Conservation (phyloP, 257 asterid species). For the Lycium barbarum region DNA sequence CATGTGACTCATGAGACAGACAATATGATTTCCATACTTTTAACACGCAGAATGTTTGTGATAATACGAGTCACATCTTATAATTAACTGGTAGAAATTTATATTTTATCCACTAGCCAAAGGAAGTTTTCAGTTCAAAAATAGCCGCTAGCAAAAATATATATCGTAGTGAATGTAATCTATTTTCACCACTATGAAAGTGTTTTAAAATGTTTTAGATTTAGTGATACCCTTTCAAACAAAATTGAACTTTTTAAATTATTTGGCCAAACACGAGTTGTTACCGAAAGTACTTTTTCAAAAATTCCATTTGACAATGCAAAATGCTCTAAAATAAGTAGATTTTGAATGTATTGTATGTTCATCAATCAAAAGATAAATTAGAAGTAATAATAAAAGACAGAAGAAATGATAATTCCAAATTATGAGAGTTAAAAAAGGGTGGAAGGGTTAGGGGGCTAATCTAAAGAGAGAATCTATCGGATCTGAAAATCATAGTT, state of each 20-base stretch:
- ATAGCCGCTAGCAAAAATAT: background rate
- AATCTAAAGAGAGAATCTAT: background rate
- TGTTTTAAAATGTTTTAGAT: background rate
- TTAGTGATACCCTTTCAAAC: background rate
- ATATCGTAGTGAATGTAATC: too few species aligned
- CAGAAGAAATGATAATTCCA: background rate
- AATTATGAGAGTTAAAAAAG: background rate
- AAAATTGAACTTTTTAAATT: background rate
- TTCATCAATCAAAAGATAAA: background rate
- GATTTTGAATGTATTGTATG: background rate
- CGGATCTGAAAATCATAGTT: background rate
- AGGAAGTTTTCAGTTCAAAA: background rate
- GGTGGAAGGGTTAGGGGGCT: background rate
- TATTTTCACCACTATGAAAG: background rate
- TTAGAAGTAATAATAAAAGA: background rate
- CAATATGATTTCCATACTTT: constrained; percentile 9
- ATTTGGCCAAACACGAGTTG: background rate
- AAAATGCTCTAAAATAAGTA: background rate
- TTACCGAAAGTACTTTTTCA: too few species aligned
- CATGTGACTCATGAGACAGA: constrained; percentile 6
- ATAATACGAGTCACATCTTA: background rate
- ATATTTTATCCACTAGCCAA: background rate
- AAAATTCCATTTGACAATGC: background rate
- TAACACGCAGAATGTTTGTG: background rate
- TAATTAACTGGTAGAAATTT: background rate